Evolutionary conservation across 192 early-diverging fungal genomes (phyloP), one percentile per base, ranked within the genome.

Genomic region (Coemansia sp.): DNA sequence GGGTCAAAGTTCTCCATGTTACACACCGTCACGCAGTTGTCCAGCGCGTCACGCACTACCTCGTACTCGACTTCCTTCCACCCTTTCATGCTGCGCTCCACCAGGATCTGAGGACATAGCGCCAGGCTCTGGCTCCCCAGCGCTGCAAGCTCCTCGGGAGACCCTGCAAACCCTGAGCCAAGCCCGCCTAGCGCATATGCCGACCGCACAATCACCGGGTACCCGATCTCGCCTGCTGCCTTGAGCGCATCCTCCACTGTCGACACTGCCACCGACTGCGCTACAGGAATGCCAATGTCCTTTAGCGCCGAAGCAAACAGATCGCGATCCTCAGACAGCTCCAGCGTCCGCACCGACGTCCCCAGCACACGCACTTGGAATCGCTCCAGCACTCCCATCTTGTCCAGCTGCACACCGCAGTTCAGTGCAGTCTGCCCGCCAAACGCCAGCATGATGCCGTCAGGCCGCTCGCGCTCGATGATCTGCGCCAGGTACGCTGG

Each of bases 1-100:
- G 97, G 97, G 64, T 98, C 97, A 84, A 98, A 97, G 88, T 98
- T 98, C 76, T 98, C 95, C 95, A 97, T 98, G 85, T 98, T 98
- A 80, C 97, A 98, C 37, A 98, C 95, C 24, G 97, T 97, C 56
- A 99, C 94, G 77, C 97, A 99, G 83, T 99, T 99, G 80, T 99
- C 87, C 48, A 87, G 85, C 46, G 92, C 87, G 77, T 99, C 97
- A 62, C 97, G 90, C 24, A 99, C 94, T 33, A 98, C 95, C 71
- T 98, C 96, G 72, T 98, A 99, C 82, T 99, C 97, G 50, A 99
- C 86, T 82, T 98, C 97, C 76, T 98, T 98, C 95, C 97, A 99
- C 24, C 97, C 97, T 72, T 95, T 95, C 94, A 99, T 96, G 11
- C 90, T 92, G 60, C 85, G 83, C 70, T 99, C 95, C 41, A 99